Evolutionary conservation across 2,329 filamentous ascomycete genomes (phyloP), one percentile per base, ranked within the genome.

Genomic region (Botrytis cinerea): DNA sequence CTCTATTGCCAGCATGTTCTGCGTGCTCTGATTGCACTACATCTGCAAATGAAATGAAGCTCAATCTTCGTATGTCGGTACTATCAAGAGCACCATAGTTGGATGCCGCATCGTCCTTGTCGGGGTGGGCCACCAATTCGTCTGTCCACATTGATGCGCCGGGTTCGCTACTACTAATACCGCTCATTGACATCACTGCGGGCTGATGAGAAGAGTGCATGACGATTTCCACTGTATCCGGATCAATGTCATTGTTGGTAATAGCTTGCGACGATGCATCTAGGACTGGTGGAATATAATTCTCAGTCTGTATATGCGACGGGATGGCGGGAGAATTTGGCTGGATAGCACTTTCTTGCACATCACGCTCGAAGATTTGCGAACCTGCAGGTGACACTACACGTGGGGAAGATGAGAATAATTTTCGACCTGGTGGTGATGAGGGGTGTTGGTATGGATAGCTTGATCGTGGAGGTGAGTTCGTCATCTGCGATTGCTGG

Each of bases 21-120:
- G 89, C 89, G 79, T 95, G 93, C 81, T 96, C 93, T 48, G 91
- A 88, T 81, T 97, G 94, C 59, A 98, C 94, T 16, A 98, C 94
- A 79, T 98, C 95, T 75, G 95, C 95, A 82, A 98, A 98, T 12
- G 94, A 97, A 81, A 98, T 97, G 84, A 98, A 98, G 81, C 93
- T 96, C 75, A 98, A 84, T 35, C 95, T 90, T 63, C 93, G 91
- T 28, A 97, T 89, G 79, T 97, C 95, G 64, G 89, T 87, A 57
- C 87, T 88, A 79, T 97, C 94, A 75, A 95, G 85, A 63, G 91
- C 90, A 46, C 91, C 93, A 81, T 95, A 95, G 80, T 90, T 93
- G 73, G 91, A 93, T 2, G 89, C 89, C 40, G 86, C 86, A 77
- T 95, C 92, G 80, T 80, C 85, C n/a, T 83, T 83, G 70, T 88